phyloP scores from a whole-genome alignment of 495 filamentous ascomycete species.

The Tuber microsphaerosporum region DNA sequence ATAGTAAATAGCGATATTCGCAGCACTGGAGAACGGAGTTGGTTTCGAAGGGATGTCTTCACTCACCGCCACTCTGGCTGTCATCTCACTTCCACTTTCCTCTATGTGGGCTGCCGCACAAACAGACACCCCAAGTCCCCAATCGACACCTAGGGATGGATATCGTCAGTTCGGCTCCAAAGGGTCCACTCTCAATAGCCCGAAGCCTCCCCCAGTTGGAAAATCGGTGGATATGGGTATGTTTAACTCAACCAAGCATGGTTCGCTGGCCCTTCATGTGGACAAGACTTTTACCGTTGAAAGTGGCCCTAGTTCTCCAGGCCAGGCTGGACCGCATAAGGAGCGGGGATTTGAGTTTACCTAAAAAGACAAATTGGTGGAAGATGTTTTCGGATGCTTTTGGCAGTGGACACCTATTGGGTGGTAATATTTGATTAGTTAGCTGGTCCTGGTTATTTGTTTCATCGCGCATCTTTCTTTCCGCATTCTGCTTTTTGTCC shows the following conservation, averaged over 20 bases:
- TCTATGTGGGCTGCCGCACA: conserved; percentile 59
- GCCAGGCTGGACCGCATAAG: background rate
- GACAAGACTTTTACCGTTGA: conserved; percentile 22
- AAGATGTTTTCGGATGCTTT: background rate
- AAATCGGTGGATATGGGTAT: background rate
- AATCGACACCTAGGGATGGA: conserved; percentile 8
- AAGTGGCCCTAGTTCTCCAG: background rate
- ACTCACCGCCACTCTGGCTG: conserved; percentile 59
- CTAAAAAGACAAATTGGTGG: background rate
- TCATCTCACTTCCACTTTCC: conserved; percentile 70
- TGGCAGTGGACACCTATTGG: background rate
- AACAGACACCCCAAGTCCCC: conserved; percentile 8
- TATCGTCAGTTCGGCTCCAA: conserved; percentile 18
- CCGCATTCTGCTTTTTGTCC: background rate
- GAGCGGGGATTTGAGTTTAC: background rate
- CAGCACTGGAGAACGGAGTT: conserved; percentile 54
- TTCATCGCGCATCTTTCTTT: background rate
- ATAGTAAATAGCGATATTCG: conserved; percentile 56
- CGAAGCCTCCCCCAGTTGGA: background rate
- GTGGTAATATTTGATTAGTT: background rate
- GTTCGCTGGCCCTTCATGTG: conserved; percentile 10
- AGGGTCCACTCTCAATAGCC: background rate
- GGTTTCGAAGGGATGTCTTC: conserved; percentile 55
- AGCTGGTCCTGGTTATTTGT: background rate
- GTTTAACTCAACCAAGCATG: background rate